Evolutionary conservation across 495 filamentous ascomycete genomes (phyloP).

Genomic region (Sordaria brevicollis): DNA sequence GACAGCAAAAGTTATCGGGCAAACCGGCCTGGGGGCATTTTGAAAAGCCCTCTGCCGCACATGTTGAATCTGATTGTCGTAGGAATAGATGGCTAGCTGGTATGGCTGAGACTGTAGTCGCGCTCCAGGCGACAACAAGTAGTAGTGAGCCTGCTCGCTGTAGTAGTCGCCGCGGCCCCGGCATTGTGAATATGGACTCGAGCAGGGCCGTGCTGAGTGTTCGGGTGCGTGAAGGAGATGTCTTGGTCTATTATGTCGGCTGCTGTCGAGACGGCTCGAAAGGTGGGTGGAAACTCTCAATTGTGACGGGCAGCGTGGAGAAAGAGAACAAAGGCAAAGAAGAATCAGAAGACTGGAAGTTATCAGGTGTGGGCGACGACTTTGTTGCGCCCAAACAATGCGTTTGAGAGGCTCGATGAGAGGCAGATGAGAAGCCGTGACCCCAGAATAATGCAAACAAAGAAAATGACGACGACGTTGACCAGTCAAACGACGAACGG

Average conservation of each 20-base stretch:
- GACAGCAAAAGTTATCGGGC: constrained; percentile 70
- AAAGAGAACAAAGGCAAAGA: not conserved
- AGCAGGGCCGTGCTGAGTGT: not conserved
- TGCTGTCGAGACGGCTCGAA: not conserved
- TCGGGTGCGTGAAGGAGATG: not conserved
- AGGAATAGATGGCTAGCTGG: constrained; percentile 20
- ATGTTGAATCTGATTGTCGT: constrained; percentile 21
- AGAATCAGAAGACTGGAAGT: not conserved
- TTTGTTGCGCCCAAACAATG: not conserved
- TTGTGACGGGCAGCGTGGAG: not conserved
- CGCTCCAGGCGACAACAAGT: not conserved
- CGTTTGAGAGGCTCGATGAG: not conserved
- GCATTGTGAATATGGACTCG: not conserved
- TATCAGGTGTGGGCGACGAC: not conserved
- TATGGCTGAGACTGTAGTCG: constrained; percentile 3
- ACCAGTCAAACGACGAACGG: constrained; percentile 1
- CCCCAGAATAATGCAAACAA: not conserved
- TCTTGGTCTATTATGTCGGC: not conserved
- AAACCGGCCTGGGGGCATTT: constrained; percentile 45
- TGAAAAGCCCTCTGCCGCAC: constrained; percentile 17
- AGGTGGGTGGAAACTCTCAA: not conserved
- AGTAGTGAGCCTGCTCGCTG: not conserved
- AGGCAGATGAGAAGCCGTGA: not conserved
- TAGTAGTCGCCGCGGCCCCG: not conserved
- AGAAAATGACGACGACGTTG: constrained; percentile 1